phyloP scores from a whole-genome alignment of 805 yeast genomes.

The Trichomonascus vanleenenianus region DNA sequence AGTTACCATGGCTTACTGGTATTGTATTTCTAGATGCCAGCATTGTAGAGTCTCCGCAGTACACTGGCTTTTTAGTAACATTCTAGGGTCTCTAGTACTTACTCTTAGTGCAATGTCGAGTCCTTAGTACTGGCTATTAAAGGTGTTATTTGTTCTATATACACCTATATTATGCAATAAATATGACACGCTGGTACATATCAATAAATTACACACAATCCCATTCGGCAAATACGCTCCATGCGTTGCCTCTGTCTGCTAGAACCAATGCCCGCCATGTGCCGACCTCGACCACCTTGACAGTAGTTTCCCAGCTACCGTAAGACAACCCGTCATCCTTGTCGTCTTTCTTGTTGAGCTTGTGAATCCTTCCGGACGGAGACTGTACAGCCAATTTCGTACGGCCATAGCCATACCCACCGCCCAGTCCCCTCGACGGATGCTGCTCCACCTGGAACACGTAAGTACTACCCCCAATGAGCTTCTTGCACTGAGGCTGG shows the following conservation, averaged over 20 bases:
- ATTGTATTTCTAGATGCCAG: too few species aligned
- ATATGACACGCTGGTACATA: too few species aligned
- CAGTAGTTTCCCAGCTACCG: constrained; percentile 47
- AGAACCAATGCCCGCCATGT: constrained; percentile 76
- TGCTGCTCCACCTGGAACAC: constrained; percentile 57
- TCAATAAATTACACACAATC: constrained; percentile 35
- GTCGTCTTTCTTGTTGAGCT: constrained; percentile 47
- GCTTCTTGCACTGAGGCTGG: constrained; percentile 70
- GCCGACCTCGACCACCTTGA: constrained; percentile 66
- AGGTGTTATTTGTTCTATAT: too few species aligned
- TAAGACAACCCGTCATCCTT: constrained; percentile 25
- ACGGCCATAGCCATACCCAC: constrained; percentile 35
- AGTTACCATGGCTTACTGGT: background rate
- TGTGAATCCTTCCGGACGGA: constrained; percentile 73
- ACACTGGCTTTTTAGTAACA: too few species aligned
- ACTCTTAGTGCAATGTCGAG: too few species aligned
- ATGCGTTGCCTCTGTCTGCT: constrained; percentile 66
- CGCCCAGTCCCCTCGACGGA: constrained; percentile 44
- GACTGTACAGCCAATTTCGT: constrained; percentile 65
- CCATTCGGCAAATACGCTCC: constrained; percentile 95
- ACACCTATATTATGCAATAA: too few species aligned
- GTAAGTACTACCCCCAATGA: constrained; percentile 52
- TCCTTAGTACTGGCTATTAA: too few species aligned
- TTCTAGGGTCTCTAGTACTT: too few species aligned
- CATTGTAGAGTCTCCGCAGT: too few species aligned